Conservation (phyloP, 2,329 filamentous ascomycete genomes). For the Pseudogymnoascus sp. region DNA sequence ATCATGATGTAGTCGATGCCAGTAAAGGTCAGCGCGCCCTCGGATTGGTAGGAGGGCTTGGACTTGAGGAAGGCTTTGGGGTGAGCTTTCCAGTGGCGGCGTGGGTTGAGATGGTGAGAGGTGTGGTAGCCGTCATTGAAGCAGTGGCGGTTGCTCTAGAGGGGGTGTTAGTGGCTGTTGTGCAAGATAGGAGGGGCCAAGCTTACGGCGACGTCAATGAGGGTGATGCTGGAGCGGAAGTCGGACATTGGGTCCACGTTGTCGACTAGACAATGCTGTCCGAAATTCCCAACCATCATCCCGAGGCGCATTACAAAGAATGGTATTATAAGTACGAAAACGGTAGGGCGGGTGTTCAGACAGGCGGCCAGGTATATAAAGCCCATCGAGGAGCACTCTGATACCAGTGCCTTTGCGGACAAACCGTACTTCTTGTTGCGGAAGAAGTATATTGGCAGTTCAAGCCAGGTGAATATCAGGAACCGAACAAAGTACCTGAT, state of each 20-base stretch:
- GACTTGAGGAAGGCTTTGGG: slow-evolving; percentile 62
- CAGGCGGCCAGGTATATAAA: slow-evolving; percentile 46
- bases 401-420: slow-evolving; percentile 48
- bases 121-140: slow-evolving; percentile 81
- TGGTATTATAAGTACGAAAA: slow-evolving; percentile 59
- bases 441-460: slow-evolving; percentile 65
- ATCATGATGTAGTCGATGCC: slow-evolving; percentile 76
- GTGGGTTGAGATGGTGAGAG: slow-evolving; percentile 69
- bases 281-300: slow-evolving; percentile 78
- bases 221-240: slow-evolving; percentile 67
- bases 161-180: slow-evolving; percentile 16
- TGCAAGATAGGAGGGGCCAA: not conserved
- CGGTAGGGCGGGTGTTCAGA: slow-evolving; percentile 40
- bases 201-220: slow-evolving; percentile 69
- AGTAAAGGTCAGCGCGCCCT: slow-evolving; percentile 67
- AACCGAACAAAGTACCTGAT: slow-evolving; percentile 66
- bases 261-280: slow-evolving; percentile 74
- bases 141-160: slow-evolving; percentile 70
- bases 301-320: slow-evolving; percentile 57
- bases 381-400: slow-evolving; percentile 51
- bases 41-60: slow-evolving; percentile 56
- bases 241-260: slow-evolving; percentile 66
- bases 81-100: slow-evolving; percentile 74
- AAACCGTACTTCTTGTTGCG: slow-evolving; percentile 48
- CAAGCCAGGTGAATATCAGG: slow-evolving; percentile 63